A percentile compares a stretch with the other conserved stretches of the same genome.
These are phyloP conservation scores for Kodamaea hsintzibuensis DNA, from an alignment of 805 yeast species.

Conservation along the genomic window DNA sequence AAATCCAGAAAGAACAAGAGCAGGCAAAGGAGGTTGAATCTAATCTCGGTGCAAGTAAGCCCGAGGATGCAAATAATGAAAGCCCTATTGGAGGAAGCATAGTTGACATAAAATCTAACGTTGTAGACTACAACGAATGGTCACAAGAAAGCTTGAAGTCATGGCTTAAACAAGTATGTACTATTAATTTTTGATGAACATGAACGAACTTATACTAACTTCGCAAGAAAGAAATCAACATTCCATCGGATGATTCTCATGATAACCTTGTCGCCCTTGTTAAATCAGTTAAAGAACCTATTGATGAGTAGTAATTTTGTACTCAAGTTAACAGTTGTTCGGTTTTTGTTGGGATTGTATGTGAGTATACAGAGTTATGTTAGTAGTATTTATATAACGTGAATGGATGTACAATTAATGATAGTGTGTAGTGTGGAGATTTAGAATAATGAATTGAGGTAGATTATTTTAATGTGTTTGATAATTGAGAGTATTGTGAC, in stretches of 20 bases:
- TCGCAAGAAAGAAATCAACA: constrained; percentile 45
- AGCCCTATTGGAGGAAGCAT: constrained; percentile 3
- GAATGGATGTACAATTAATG: not conserved
- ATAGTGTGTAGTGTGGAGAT: no score
- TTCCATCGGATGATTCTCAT: constrained; percentile 48
- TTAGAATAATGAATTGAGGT: no score
- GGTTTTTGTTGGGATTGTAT: constrained; percentile 6
- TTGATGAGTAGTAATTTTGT: constrained; percentile 20
- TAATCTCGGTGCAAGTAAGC: constrained; percentile 2
- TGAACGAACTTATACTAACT: constrained; percentile 20
- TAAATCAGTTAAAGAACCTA: constrained; percentile 38
- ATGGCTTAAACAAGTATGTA: constrained; percentile 42
- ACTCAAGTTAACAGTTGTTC: constrained; percentile 18
- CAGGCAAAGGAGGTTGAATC: constrained; percentile 1
- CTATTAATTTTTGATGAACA: not conserved
- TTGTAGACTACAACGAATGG: constrained; percentile 36
- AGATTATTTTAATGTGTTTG: no score
- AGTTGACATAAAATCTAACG: constrained; percentile 7
- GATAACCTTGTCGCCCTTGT: constrained; percentile 49
- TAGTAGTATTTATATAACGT: not conserved
- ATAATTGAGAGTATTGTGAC: no score
- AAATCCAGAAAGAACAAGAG: constrained; percentile 11
- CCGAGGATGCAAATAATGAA: not conserved
- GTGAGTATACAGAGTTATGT: constrained; percentile 3
- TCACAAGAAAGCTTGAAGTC: constrained; percentile 35